phyloP scores from a whole-genome alignment of 352 stramenopile species.

The Phytophthora sp. region DNA sequence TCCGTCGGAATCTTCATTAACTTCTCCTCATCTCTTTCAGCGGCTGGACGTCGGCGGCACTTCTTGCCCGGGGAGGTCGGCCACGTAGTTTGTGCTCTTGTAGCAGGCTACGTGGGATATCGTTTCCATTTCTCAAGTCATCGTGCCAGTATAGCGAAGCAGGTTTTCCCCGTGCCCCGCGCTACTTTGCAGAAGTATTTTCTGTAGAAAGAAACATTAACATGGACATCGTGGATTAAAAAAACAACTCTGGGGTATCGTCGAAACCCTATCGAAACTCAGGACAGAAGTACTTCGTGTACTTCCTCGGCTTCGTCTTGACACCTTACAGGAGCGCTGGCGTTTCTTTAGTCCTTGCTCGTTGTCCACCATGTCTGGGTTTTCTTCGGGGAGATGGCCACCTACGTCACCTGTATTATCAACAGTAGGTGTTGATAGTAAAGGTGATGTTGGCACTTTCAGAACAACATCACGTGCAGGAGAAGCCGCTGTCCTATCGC shows the following conservation, averaged over 20 bases:
- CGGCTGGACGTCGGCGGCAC: neutral
- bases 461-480: too few species aligned
- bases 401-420: too few species aligned
- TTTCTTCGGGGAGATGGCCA: too few species aligned
- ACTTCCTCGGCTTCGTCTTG: neutral
- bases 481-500: neutral
- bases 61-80: slow-evolving; percentile 17
- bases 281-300: neutral
- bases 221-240: too few species aligned
- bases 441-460: too few species aligned
- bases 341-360: neutral
- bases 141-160: slow-evolving; percentile 15
- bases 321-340: slow-evolving; percentile 1
- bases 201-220: neutral
- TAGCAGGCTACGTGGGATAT: slow-evolving; percentile 1
- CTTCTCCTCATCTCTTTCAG: neutral
- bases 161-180: neutral
- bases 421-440: too few species aligned
- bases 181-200: slow-evolving; percentile 19
- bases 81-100: slow-evolving; percentile 5
- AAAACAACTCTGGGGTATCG: too few species aligned
- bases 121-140: slow-evolving; percentile 12
- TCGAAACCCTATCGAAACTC: neutral
- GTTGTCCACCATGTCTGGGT: neutral
- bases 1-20: too few species aligned